These are phyloP conservation scores for Coemansia erecta DNA, from an alignment of 192 early-diverging fungal species.

Conservation along the genomic window DNA sequence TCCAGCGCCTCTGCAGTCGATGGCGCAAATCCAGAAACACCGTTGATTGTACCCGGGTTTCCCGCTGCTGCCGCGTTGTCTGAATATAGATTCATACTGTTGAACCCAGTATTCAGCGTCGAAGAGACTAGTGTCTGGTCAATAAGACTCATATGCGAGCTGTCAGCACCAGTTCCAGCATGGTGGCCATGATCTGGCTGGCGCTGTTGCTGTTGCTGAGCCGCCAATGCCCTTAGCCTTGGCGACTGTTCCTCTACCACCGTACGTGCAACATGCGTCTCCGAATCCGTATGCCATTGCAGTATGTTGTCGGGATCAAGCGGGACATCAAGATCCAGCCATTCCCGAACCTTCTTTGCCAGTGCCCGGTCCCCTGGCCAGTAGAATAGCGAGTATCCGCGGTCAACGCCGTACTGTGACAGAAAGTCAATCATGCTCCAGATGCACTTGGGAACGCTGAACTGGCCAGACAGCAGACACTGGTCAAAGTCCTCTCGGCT, in stretches of 20 bases:
- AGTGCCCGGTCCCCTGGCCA: constrained; percentile 61
- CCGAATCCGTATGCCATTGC: constrained; percentile 27
- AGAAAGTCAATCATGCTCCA: constrained; percentile 52
- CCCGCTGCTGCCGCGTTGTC: background rate
- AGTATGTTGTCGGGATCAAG: constrained; percentile 18
- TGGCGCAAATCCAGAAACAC: background rate
- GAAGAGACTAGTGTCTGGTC: constrained; percentile 46
- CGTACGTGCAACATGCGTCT: constrained; percentile 22
- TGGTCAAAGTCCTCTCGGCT: constrained; percentile 47
- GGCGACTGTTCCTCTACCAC: constrained; percentile 20
- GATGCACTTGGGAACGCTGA: constrained; percentile 49
- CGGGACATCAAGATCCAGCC: constrained; percentile 68
- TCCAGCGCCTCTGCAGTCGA: constrained; percentile 35
- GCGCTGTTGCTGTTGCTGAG: constrained; percentile 1
- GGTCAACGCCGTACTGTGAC: constrained; percentile 31
- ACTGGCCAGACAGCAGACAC: constrained; percentile 32
- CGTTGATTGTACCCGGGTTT: background rate
- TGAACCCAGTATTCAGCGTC: constrained; percentile 17
- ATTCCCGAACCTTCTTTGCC: constrained; percentile 69
- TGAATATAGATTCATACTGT: constrained; percentile 10
- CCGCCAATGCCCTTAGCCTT: background rate
- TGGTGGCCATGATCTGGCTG: background rate
- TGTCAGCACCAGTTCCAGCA: background rate
- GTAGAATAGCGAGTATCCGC: constrained; percentile 35
- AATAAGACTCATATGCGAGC: constrained; percentile 18